These are phyloP conservation scores for Capsicum pubescens DNA, from an alignment of 257 asterid species.

Conservation along the genomic window DNA sequence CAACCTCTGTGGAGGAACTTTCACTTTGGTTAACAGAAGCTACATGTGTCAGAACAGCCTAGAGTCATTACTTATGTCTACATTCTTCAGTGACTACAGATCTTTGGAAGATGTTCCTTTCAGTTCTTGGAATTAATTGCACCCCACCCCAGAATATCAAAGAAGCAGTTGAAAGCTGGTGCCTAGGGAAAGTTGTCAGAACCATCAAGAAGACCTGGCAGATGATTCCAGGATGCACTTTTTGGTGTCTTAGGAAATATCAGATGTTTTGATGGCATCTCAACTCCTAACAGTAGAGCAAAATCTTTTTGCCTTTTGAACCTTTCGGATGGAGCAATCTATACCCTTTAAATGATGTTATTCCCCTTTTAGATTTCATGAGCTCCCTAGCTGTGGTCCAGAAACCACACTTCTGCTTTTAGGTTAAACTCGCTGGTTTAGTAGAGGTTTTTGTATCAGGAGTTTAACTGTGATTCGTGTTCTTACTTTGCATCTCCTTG, in stretches of 20 bases:
- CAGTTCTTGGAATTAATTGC: not conserved
- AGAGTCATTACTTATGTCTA: not conserved
- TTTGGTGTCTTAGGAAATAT: not conserved
- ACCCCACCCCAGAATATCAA: not conserved
- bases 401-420: not conserved
- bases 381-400: not conserved
- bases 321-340: slow-evolving; percentile 14
- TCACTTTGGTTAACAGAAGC: not conserved
- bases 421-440: not conserved
- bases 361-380: not conserved
- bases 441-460: not conserved
- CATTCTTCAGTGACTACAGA: not conserved
- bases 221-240: not conserved
- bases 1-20: no score
- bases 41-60: slow-evolving; percentile 19
- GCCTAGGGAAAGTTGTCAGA: not conserved
- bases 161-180: not conserved
- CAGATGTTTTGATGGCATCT: not conserved
- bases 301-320: not conserved
- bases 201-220: not conserved
- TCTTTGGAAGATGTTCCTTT: not conserved
- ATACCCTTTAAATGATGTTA: not conserved
- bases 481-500: slow-evolving; percentile 11
- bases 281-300: not conserved
- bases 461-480: not conserved